Evolutionary conservation across 1,284 basidiomycete genomes (phyloP), one percentile per base, ranked within the genome.

Genomic region (Baeospora myosura): DNA sequence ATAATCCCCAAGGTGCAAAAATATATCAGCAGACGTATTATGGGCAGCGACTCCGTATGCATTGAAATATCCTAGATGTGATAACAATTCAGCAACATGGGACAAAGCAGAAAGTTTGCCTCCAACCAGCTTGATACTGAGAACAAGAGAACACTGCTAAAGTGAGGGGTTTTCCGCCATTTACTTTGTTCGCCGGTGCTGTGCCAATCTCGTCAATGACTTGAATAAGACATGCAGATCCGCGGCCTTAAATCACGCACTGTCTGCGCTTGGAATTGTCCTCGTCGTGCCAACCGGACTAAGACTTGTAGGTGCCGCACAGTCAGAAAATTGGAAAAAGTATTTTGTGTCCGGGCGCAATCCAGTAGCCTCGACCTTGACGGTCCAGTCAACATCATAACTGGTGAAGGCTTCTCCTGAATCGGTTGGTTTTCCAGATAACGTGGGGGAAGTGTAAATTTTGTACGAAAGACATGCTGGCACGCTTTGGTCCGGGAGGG

Each of bases 1-100:
- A 57, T 81, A 82, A 59, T 81, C 79, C 10, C 79, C 80, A 20
- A 83, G 65, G 51, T 83, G 80, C 32, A 81, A 54, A 45, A 77
- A 79, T 37, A 77, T 61, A 51, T 83, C 78, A 2, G 76, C 68
- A 20, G 66, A 65, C 8, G 74, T 72, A 49, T 77, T 74, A 41
- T 71, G 71, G 16, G 76, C 71, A 1, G 77, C 76, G 36, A 73
- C 65, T 6, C 74, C 73, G 54, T 82, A 85, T 10, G 79, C 78
- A 53, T 81, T 81, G 66, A 83, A 84, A 58, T 69, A 81, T 1
- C 81, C 81, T 69, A 56, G 53, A 26, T 50, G 52, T 29, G 23
- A 8, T 38, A 31, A 30, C 26, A 14, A n/a, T n/a, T n/a, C n/a
- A 21, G 37, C 21, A 20, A 16, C 32, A 42, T 23, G 3, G 8